Conservation (phyloP, 495 filamentous ascomycete genomes). For the Thozetella sp. region DNA sequence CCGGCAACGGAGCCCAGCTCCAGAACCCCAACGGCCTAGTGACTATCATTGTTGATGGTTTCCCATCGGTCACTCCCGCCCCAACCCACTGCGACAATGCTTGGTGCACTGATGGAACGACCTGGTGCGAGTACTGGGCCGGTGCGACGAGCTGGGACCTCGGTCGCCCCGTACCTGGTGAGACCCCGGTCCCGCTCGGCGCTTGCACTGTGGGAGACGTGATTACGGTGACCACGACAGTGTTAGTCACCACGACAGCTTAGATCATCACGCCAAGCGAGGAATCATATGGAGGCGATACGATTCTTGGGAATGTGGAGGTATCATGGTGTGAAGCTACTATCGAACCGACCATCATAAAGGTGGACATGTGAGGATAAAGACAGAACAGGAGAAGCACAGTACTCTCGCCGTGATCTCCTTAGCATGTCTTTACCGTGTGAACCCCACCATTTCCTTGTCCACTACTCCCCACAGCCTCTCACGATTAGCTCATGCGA, state of each 20-base stretch:
- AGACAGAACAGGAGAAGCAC: too few relatives aligned
- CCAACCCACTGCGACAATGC: slow-evolving; percentile 21
- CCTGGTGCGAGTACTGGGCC: slow-evolving; percentile 24
- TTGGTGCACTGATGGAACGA: slow-evolving; percentile 20
- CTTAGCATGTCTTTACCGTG: too few relatives aligned
- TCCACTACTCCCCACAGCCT: too few relatives aligned
- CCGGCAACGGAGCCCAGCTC: background rate
- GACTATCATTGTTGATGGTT: slow-evolving; percentile 1
- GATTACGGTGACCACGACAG: background rate
- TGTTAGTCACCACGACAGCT: background rate
- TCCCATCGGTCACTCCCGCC: background rate
- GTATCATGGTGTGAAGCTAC: too few relatives aligned
- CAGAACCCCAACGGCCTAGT: background rate
- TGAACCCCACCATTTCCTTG: too few relatives aligned
- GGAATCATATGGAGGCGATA: too few relatives aligned
- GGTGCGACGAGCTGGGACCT: slow-evolving; percentile 25
- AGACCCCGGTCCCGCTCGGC: slow-evolving; percentile 17
- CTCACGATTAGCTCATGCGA: too few relatives aligned
- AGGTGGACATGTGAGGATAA: too few relatives aligned
- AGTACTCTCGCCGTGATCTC: too few relatives aligned
- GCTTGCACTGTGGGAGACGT: slow-evolving; percentile 11
- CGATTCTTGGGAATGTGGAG: too few relatives aligned
- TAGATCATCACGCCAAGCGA: too few relatives aligned
- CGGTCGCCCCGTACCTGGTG: slow-evolving; percentile 21
- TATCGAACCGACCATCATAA: too few relatives aligned